phyloP scores from a whole-genome alignment of 2,329 filamentous ascomycete genomes.

The Fusarium virguliforme region DNA sequence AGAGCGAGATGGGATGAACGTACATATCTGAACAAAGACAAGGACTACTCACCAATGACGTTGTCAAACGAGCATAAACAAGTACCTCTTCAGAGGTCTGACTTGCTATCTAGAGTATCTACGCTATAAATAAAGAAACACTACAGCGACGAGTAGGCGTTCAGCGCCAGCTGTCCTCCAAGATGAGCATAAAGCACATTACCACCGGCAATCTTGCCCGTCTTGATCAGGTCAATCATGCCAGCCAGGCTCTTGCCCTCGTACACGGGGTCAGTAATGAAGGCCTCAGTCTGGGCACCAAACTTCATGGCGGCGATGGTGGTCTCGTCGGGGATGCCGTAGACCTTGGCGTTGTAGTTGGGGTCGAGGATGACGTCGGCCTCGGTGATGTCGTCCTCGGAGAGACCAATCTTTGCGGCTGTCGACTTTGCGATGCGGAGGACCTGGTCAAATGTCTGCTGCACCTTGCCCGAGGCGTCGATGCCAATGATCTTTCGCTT shows the following conservation, averaged over 20 bases:
- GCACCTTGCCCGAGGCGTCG: constrained; percentile 64
- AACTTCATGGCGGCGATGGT: constrained; percentile 80
- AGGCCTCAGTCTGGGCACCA: constrained; percentile 77
- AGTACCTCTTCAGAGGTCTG: constrained; percentile 9
- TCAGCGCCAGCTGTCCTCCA: constrained; percentile 79
- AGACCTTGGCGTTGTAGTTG: constrained; percentile 76
- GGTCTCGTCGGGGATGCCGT: constrained; percentile 76
- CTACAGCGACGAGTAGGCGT: constrained; percentile 71
- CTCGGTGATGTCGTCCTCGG: constrained; percentile 72
- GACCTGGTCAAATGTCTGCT: constrained; percentile 76
- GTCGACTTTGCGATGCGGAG: constrained; percentile 77
- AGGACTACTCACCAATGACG: neutral
- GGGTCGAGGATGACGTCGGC: constrained; percentile 75
- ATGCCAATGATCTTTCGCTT: constrained; percentile 76
- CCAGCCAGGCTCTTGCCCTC: constrained; percentile 83
- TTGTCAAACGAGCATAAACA: neutral
- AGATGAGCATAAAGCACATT: constrained; percentile 81
- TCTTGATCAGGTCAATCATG: constrained; percentile 77
- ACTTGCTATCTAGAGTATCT: neutral
- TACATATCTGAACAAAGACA: neutral
- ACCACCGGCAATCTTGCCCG: constrained; percentile 73
- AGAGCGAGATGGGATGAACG: neutral
- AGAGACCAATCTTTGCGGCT: constrained; percentile 74
- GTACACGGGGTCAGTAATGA: constrained; percentile 84
- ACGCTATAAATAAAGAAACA: constrained; percentile 25